Percentiles rank a stretch among this genome's conserved stretches.
These are phyloP conservation scores for Polytrichum formosum DNA, from an alignment of 225 moss, liverwort and hornwort species.

Conservation along the genomic window DNA sequence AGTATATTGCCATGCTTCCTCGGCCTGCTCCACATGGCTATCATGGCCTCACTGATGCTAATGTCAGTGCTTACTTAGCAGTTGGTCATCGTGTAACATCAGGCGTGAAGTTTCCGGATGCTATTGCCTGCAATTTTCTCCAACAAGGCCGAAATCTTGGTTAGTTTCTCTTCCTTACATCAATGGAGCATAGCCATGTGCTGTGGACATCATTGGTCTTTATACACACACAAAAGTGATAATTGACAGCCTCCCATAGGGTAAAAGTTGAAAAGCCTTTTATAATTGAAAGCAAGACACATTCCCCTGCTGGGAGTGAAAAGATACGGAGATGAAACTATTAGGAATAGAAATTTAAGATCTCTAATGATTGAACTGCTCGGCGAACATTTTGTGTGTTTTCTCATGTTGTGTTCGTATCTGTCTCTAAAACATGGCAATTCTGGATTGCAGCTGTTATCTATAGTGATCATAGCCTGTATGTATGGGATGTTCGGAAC, in stretches of 20 bases:
- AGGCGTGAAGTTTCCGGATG: constrained; percentile 69
- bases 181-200: too few species aligned
- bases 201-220: too few species aligned
- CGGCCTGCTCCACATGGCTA: constrained; percentile 71
- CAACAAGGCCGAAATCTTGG: constrained; percentile 65
- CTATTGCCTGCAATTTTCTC: constrained; percentile 63
- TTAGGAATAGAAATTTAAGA: too few species aligned
- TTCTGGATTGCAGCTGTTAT: constrained; percentile 61
- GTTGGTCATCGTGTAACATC: constrained; percentile 56
- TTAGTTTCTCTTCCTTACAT: constrained; percentile 8
- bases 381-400: not conserved
- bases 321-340: too few species aligned
- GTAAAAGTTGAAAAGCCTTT: too few species aligned
- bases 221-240: too few species aligned
- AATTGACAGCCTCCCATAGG: too few species aligned
- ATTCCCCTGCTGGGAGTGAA: too few species aligned
- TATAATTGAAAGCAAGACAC: too few species aligned
- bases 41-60: constrained; percentile 72
- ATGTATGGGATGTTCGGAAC: constrained; percentile 62
- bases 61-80: constrained; percentile 59
- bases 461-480: constrained; percentile 68
- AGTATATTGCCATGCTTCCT: constrained; percentile 65
- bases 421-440: not conserved
- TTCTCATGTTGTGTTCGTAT: not conserved
- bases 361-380: too few species aligned